Percentiles rank a stretch among this genome's conserved stretches.
Evolutionary conservation across 352 stramenopile species (phyloP).

Genomic region (Globisporangium spinosum): DNA sequence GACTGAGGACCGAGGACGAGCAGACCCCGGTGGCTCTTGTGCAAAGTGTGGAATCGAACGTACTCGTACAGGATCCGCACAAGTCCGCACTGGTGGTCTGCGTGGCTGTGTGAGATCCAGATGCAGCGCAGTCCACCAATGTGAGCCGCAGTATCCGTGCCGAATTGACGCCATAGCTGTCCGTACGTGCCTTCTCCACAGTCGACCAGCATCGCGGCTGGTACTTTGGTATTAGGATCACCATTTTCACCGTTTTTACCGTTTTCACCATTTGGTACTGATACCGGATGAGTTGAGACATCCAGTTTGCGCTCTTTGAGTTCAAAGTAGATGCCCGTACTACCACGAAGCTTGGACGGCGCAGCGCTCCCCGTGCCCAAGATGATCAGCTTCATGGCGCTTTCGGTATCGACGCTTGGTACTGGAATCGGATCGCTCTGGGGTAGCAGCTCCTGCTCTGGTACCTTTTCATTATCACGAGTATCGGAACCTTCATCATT

Average conservation of each 20-base stretch:
- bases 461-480: neutral
- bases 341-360: constrained; percentile 96
- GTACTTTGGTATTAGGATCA: neutral
- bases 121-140: constrained; percentile 80
- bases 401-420: neutral
- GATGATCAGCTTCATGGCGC: constrained; percentile 68
- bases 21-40: constrained; percentile 17
- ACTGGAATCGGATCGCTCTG: neutral
- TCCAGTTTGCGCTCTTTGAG: constrained; percentile 22
- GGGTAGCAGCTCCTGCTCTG: neutral
- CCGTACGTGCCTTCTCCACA: constrained; percentile 93
- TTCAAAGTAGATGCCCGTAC: constrained; percentile 91
- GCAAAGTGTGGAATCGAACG: constrained; percentile 24
- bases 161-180: constrained; percentile 83
- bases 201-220: constrained; percentile 88
- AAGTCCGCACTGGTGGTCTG: constrained; percentile 95
- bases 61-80: constrained; percentile 86
- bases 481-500: neutral
- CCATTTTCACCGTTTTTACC: neutral
- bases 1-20: constrained; percentile 51
- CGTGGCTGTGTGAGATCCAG: constrained; percentile 97
- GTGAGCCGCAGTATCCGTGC: constrained; percentile 28
- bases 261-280: neutral
- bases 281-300: neutral
- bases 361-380: constrained; percentile 95